Percentiles rank a stretch among this genome's conserved stretches.
Conservation (phyloP, 306 rosid species). For the Cucurbita maxima region DNA sequence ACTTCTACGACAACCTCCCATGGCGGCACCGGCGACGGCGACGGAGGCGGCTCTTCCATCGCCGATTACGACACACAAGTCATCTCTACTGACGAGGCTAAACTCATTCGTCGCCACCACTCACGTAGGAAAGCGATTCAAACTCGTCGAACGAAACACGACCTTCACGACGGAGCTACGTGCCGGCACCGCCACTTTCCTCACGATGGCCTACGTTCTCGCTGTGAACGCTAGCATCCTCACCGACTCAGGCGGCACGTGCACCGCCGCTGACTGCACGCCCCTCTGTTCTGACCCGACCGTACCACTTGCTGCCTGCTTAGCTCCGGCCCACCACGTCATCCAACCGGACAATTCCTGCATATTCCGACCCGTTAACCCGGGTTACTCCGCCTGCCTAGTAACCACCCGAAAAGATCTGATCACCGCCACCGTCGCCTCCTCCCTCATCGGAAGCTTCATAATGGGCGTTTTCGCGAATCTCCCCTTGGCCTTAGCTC, state of each 20-base stretch:
- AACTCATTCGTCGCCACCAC: conserved; percentile 34
- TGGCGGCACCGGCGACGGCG: not conserved
- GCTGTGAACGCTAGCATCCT: conserved; percentile 93
- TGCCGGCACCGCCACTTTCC: conserved; percentile 92
- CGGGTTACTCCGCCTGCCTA: conserved; percentile 59
- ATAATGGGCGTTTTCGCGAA: conserved; percentile 85
- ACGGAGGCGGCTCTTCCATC: not conserved
- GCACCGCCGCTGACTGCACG: conserved; percentile 65
- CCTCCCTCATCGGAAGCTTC: conserved; percentile 70
- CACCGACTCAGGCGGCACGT: conserved; percentile 76
- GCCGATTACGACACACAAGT: no score
- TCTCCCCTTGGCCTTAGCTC: conserved; percentile 77
- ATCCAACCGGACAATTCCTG: conserved; percentile 39
- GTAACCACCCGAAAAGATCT: conserved; percentile 50
- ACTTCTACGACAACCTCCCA: not conserved
- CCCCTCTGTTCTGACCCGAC: conserved; percentile 65
- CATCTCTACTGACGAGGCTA: conserved; percentile 21
- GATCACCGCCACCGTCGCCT: conserved; percentile 74
- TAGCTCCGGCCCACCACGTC: conserved; percentile 17
- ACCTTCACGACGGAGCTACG: conserved; percentile 93
- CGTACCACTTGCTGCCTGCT: conserved; percentile 29
- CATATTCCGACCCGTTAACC: conserved; percentile 71
- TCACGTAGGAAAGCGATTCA: conserved; percentile 62
- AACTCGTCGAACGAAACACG: conserved; percentile 53
- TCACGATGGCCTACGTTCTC: conserved; percentile 95